Evolutionary conservation across 495 filamentous ascomycete genomes (phyloP), one percentile per base, ranked within the genome.

Genomic region (Copromyces sp.): DNA sequence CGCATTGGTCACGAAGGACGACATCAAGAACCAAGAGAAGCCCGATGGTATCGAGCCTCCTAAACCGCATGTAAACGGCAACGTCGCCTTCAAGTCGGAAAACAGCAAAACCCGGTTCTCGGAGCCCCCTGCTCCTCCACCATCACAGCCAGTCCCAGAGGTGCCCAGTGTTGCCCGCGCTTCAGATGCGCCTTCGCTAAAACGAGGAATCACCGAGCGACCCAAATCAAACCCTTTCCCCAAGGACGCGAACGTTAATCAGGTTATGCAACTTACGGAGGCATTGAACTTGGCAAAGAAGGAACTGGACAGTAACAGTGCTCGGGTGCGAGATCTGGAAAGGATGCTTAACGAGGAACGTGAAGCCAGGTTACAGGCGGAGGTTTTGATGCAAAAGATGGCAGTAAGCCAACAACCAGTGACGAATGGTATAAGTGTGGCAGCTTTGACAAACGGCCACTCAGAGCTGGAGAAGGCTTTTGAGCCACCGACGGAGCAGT

Each of bases 81-180:
- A 79, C 69, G 74, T 80, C 37, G 81, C 87, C 9, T 86, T 87
- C 76, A 80, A 83, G 44, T 82, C 83, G 16, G 84, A 87, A 87
- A 85, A 73, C 29, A 82, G 89, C 78, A 87, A 92, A 81, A 78
- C 88, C 80, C 80, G 92, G 61, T 97, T 97, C 74, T 95, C 92
- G 3, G 93, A 97, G 72, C 94, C 94, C 24, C 94, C 93, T 9
- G 92, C 93, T 20, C 95, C 95, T 38, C 94, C 95, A 17, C 95
- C 95, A 14, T 92, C 95, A 77, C 94, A 97, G 76, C 93, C 94
- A 17, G 83, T 97, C 0, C 94, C 94, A 7, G 93, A 96, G 76
- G 97, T 97, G 78, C 94, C 94, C 2, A 92, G 95, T 81, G 87
- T 88, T 47, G 83, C 86, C 68, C 82, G 86, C 61, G 79, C 85